Conservation (phyloP, 257 asterid species). For the Jasminum sambac region DNA sequence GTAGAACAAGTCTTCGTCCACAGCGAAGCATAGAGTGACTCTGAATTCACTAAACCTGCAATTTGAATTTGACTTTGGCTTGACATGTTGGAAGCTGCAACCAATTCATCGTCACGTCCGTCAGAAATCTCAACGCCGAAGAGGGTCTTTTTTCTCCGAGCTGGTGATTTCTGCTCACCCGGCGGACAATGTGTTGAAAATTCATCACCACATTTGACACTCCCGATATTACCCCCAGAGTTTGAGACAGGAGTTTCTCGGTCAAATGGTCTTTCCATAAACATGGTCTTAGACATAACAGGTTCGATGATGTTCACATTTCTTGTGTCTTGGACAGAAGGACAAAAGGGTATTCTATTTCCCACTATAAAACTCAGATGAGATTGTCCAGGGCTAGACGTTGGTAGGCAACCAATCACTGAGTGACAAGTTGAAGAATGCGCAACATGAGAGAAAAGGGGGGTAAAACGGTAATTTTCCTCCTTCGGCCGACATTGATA, state of each 20-base stretch:
- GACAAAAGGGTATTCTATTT: constrained; percentile 14
- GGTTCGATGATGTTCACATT: constrained; percentile 20
- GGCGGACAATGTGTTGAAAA: constrained; percentile 21
- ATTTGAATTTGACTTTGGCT: constrained; percentile 10
- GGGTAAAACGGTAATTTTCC: constrained; percentile 27
- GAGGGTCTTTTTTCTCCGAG: constrained; percentile 45
- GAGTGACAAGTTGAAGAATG: constrained; percentile 33
- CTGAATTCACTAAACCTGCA: constrained; percentile 1
- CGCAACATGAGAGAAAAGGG: constrained; percentile 24
- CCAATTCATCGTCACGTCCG: constrained; percentile 34
- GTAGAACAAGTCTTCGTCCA: constrained; percentile 4
- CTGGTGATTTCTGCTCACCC: constrained; percentile 33
- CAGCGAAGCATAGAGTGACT: constrained; percentile 1
- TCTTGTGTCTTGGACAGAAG: constrained; percentile 19
- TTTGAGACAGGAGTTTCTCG: constrained; percentile 27
- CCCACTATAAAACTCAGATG: constrained; percentile 22
- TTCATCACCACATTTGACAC: constrained; percentile 18
- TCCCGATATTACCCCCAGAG: constrained; percentile 18
- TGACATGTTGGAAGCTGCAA: constrained; percentile 17
- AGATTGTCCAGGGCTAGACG: constrained; percentile 21
- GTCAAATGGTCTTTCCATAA: constrained; percentile 25
- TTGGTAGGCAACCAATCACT: constrained; percentile 24
- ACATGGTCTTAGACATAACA: constrained; percentile 14
- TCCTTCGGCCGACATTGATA: constrained; percentile 22
- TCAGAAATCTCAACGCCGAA: constrained; percentile 72